Evolutionary conservation across 139 green algal genomes (phyloP).

Genomic region (Coelastrella sp.): DNA sequence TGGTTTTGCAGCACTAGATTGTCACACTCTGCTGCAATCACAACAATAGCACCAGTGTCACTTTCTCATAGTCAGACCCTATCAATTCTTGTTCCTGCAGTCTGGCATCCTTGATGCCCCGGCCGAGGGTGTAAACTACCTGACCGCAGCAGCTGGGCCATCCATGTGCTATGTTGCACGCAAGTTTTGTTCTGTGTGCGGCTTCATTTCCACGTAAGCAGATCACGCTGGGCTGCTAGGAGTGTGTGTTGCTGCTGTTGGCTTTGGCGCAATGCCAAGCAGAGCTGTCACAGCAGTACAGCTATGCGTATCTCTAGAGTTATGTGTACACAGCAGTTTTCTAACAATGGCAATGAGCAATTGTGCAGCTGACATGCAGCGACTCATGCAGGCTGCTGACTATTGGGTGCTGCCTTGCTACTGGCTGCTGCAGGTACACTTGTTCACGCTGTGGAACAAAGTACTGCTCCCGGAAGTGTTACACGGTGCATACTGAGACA

Average conservation of each 20-base stretch:
- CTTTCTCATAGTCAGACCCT: too few relatives aligned
- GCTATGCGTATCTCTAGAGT: too few relatives aligned
- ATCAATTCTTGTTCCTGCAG: neutral
- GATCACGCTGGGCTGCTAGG: neutral
- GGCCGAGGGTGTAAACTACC: constrained; percentile 65
- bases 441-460: constrained; percentile 82
- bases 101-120: constrained; percentile 65
- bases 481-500: constrained; percentile 80
- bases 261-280: too few relatives aligned
- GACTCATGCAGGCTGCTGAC: too few relatives aligned
- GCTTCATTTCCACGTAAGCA: constrained; percentile 59
- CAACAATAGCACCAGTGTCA: neutral
- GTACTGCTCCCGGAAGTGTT: constrained; percentile 82
- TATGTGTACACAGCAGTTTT: too few relatives aligned
- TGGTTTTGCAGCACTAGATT: too few relatives aligned
- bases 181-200: constrained; percentile 84
- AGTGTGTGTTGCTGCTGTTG: too few relatives aligned
- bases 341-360: too few relatives aligned
- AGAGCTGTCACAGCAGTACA: too few relatives aligned
- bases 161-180: constrained; percentile 53
- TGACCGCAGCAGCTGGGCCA: constrained; percentile 70
- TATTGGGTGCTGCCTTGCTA: too few relatives aligned
- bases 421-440: constrained; percentile 79
- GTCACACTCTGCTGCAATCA: too few relatives aligned
- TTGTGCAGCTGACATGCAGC: too few relatives aligned